phyloP scores from a whole-genome alignment of 2,329 filamentous ascomycete genomes.

The Paramyrothecium sp. region DNA sequence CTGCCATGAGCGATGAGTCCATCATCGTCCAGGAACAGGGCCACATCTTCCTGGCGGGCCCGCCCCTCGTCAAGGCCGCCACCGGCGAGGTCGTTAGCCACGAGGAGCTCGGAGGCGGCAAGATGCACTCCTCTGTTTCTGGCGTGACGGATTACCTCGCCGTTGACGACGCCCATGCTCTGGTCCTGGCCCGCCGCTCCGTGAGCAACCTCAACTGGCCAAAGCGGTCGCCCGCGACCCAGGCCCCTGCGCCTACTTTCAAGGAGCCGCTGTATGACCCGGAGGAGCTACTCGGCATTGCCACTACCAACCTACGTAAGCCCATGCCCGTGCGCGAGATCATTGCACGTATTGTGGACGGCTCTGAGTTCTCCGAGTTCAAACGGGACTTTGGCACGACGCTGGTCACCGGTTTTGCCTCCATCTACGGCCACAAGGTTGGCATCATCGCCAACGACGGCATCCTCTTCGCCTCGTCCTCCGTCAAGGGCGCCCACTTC shows the following conservation, averaged over 20 bases:
- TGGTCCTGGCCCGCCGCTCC: conserved; percentile 80
- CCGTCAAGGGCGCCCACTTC: conserved; percentile 94
- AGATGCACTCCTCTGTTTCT: conserved; percentile 84
- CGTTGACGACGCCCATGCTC: conserved; percentile 88
- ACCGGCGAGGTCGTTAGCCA: conserved; percentile 90
- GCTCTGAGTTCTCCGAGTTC: conserved; percentile 88
- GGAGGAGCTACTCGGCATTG: conserved; percentile 81
- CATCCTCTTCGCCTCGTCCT: conserved; percentile 85
- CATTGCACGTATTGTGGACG: conserved; percentile 90
- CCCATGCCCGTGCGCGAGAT: conserved; percentile 86
- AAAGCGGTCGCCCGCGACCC: conserved; percentile 35
- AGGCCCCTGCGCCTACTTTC: conserved; percentile 43
- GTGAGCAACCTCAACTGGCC: conserved; percentile 92
- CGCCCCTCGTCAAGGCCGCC: conserved; percentile 91
- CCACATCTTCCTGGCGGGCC: conserved; percentile 95
- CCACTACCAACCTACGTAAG: conserved; percentile 83
- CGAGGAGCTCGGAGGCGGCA: conserved; percentile 87
- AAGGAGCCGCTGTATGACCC: conserved; percentile 79
- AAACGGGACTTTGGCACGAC: conserved; percentile 88
- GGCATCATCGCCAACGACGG: conserved; percentile 96
- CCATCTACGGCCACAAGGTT: conserved; percentile 85
- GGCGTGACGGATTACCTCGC: conserved; percentile 95
- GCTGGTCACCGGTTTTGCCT: conserved; percentile 87
- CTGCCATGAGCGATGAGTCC: conserved; percentile 94
- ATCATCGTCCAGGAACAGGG: conserved; percentile 96